Base-by-base conservation (phyloP, 352 stramenopile species). In the Globisporangium canariense region DNA sequence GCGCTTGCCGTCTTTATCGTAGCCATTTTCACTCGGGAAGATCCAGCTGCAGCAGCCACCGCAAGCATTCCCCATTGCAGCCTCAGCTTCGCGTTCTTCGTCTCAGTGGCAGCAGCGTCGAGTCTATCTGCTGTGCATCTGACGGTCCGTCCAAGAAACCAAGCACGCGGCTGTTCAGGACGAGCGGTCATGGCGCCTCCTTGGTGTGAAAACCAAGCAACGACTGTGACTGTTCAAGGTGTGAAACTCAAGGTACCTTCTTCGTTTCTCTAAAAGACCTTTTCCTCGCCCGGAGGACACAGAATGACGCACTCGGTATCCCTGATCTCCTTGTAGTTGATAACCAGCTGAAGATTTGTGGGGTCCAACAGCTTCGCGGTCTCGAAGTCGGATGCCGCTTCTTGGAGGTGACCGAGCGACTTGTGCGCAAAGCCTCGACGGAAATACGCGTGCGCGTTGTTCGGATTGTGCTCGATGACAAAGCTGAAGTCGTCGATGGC, bases 381-480 rank as follows among this genome's bases (percentile, higher is more conserved):
- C 73, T 94, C 79, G 22, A 96, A 86, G 58, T 96, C 88, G 7
- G 68, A 59, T 0, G 82, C 82, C 0, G 87, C 86, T 11, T 80
- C 73, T 7, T 68, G 71, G 16, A 92, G 67, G 46, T 84, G 32
- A 5, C 83, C 83, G 0, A 94, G 60, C 4, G 82, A 65, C 60
- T 93, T 92, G 47, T 79, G 76, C 13, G 80, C 77, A 66, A 94
- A 93, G 11, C 73, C 87, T 10, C 86, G 79, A n/a, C 88, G 78
- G 59, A 96, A 94, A 56, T 91, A 86, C 8, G 88, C 87, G 53
- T 94, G 82, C 0, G 87, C 86, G 51, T 96, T 96, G 62, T 78
- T 81, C 32, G 88, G 85, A 51, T 93, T 90, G 58, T 84, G 72
- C 16, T 60, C 47, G 22, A 94, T 73, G 11, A 96, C 87, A 9